Evolutionary conservation across 805 yeast genomes (phyloP).

Genomic region (Hermanozyma aechmeae): DNA sequence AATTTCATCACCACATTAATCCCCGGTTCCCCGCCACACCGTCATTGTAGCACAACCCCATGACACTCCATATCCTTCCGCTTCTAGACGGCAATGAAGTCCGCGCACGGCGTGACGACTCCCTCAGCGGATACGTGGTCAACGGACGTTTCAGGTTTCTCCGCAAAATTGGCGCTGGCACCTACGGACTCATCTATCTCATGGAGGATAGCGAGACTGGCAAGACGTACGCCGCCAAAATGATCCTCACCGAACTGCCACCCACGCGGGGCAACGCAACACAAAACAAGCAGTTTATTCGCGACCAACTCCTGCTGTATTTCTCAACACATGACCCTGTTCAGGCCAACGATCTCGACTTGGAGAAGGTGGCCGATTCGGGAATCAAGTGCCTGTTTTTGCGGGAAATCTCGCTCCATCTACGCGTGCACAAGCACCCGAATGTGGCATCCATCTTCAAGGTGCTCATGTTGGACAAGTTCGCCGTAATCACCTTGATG

Average conservation of each 20-base stretch:
- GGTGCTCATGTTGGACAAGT: constrained; percentile 49
- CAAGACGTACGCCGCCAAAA: constrained; percentile 59
- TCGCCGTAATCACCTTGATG: constrained; percentile 63
- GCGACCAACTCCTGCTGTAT: constrained; percentile 14
- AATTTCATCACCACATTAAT: too few species aligned
- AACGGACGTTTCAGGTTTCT: constrained; percentile 43
- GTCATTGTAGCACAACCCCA: too few species aligned
- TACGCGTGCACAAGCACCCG: constrained; percentile 68
- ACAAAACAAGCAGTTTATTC: too few species aligned
- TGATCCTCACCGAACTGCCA: constrained; percentile 43
- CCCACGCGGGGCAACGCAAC: constrained; percentile 8
- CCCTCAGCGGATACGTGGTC: too few species aligned
- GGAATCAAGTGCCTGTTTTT: constrained; percentile 28
- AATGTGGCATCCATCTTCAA: constrained; percentile 70
- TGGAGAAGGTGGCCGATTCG: constrained; percentile 15
- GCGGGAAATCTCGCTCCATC: constrained; percentile 66
- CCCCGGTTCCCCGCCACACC: too few species aligned
- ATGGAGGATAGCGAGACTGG: constrained; percentile 52
- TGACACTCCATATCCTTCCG: too few species aligned
- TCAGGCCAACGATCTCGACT: constrained; percentile 13
- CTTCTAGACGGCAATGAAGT: too few species aligned
- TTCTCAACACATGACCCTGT: constrained; percentile 5
- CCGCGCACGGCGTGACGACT: too few species aligned
- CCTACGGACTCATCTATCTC: constrained; percentile 28
- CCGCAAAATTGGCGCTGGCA: constrained; percentile 38